Evolutionary conservation across 495 filamentous ascomycete species (phyloP).

Genomic region (Aspergillus haitiensis): DNA sequence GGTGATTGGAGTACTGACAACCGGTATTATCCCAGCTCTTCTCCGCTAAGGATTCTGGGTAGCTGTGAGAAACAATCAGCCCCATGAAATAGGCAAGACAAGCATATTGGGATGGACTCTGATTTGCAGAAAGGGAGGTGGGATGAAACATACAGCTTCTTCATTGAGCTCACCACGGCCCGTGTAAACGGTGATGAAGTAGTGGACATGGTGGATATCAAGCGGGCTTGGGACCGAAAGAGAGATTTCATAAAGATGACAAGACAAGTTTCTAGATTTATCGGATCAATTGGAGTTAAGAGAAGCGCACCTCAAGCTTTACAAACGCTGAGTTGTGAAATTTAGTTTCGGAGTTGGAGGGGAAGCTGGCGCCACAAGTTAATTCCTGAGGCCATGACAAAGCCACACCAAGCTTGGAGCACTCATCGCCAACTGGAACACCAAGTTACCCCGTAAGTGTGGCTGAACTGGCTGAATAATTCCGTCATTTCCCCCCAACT

Average conservation of each 20-base stretch:
- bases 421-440: neutral
- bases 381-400: slow-evolving; percentile 8
- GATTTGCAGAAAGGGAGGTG: neutral
- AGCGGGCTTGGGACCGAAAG: slow-evolving; percentile 23
- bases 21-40: slow-evolving; percentile 93
- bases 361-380: slow-evolving; percentile 24
- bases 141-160: slow-evolving; percentile 64
- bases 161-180: slow-evolving; percentile 78
- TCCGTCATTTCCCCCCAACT: slow-evolving; percentile 15
- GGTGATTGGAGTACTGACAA: slow-evolving; percentile 47
- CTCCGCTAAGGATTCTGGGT: slow-evolving; percentile 85
- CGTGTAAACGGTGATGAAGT: slow-evolving; percentile 67
- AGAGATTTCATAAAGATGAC: slow-evolving; percentile 18
- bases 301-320: too few species aligned
- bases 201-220: slow-evolving; percentile 38
- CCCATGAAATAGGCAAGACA: too few species aligned
- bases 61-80: slow-evolving; percentile 50
- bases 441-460: neutral
- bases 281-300: too few species aligned
- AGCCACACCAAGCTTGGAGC: slow-evolving; percentile 9
- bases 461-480: slow-evolving; percentile 11
- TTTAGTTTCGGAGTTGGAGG: neutral
- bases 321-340: neutral
- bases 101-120: neutral
- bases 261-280: slow-evolving; percentile 1